Base-by-base conservation (phyloP, 2,329 filamentous ascomycete genomes). In the Alternaria sp. region DNA sequence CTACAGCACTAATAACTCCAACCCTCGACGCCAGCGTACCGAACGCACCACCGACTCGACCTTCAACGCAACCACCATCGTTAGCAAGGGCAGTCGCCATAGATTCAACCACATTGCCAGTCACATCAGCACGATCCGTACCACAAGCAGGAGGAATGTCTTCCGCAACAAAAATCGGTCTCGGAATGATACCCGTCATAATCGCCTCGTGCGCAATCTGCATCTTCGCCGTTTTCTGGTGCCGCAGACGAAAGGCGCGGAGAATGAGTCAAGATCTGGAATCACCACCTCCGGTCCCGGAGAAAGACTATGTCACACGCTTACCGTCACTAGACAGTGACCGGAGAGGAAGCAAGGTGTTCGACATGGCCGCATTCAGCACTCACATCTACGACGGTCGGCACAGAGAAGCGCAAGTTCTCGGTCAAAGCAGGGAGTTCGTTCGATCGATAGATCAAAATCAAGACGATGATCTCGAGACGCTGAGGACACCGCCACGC, bases 131-230 rank as follows among this genome's bases (percentile, higher is more conserved):
- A 22, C 32, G 36, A 16, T 22, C 50, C 16, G 40, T n/a, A 52
- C 20, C 50, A 52, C 20, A 27, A 52, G 16, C 34, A 49, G 32
- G 32, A 43, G 16, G 27, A 30, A 58, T 65, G 55, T 44, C 57
- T 44, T 57, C 51, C 18, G 66, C 38, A 5, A 65, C 51, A 38
- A 73, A 70, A 45, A 46, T 73, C 11, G 73, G 71, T 11, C 64
- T 75, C 12, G 71, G 63, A 7, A 70, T 73, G 62, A 68, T 72
- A 38, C 72, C 73, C 5, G 53, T 73, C 6, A 62, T 65, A 1
- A 57, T 67, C 12, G 53, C 62, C n/a, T 27, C 71, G 2, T 63
- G 65, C 51, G 57, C 59, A 16, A 25, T 62, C 10, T 63, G 58
- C n/a, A 50, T 70, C 22, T 65, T 69, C 59, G 62, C 62, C 44